These are phyloP conservation scores for Exobasidium rhododendri DNA, from an alignment of 1,284 basidiomycete species.

Conservation along the genomic window DNA sequence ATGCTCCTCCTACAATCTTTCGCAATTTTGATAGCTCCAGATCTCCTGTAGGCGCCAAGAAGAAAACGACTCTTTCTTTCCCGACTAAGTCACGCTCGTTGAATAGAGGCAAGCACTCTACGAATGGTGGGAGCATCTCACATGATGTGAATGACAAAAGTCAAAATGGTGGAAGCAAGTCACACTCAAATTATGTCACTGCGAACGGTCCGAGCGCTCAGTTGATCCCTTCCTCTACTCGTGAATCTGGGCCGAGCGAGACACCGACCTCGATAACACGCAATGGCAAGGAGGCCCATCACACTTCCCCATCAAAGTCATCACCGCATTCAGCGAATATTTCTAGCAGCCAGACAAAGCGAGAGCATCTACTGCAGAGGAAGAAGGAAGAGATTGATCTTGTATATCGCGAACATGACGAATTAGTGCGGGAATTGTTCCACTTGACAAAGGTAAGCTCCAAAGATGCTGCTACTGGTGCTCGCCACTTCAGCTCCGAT, in stretches of 20 bases:
- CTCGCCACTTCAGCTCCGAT: background rate
- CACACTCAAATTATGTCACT: background rate
- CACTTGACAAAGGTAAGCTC: slow-evolving; percentile 29
- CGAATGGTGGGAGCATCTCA: no score
- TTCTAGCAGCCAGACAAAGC: no score
- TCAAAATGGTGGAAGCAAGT: background rate
- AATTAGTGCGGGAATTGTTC: slow-evolving; percentile 43
- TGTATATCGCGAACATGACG: slow-evolving; percentile 37
- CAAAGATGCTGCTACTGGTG: no score
- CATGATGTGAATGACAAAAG: no score
- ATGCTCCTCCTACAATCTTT: background rate
- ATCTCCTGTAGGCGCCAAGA: background rate
- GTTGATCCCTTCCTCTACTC: background rate
- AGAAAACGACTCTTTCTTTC: background rate
- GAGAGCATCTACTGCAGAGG: slow-evolving; percentile 18
- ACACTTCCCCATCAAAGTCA: slow-evolving; percentile 23
- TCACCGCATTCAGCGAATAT: slow-evolving; percentile 13
- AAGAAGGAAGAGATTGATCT: slow-evolving; percentile 30
- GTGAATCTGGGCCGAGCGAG: slow-evolving; percentile 10
- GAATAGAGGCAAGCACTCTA: background rate
- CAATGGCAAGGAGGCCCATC: background rate
- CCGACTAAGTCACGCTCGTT: background rate
- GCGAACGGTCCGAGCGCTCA: background rate
- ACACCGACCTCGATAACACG: background rate
- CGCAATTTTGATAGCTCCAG: background rate